A percentile compares a stretch with the other conserved stretches of the same genome.
These are phyloP conservation scores for Anaeramoeba flamelloides DNA, from an alignment of 78 protist genomes.

Conservation along the genomic window DNA sequence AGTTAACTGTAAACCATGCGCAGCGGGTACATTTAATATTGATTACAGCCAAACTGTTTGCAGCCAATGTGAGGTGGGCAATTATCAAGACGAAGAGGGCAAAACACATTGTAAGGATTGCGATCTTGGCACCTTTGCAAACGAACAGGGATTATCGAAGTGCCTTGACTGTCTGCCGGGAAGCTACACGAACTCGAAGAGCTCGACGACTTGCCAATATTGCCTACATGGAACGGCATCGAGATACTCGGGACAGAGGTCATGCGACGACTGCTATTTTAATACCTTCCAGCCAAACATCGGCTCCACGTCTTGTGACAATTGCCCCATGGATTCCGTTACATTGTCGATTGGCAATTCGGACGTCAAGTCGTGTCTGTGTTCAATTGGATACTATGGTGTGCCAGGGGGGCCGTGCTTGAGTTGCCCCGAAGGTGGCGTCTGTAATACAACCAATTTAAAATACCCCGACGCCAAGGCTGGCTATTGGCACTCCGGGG, in stretches of 20 bases:
- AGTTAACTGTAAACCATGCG: not conserved
- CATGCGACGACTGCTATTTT: not conserved
- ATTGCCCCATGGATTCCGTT: not conserved
- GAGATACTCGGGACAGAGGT: not conserved
- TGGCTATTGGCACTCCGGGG: too few relatives aligned
- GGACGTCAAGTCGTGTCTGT: not conserved
- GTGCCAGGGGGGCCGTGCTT: not conserved
- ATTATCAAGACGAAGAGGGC: not conserved
- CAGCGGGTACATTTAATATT: not conserved
- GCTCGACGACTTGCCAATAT: not conserved
- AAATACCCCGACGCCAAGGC: too few relatives aligned
- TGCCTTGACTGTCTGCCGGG: not conserved
- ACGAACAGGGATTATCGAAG: not conserved
- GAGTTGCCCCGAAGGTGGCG: not conserved
- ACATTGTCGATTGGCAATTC: not conserved
- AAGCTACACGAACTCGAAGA: not conserved
- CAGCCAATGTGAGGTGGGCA: not conserved
- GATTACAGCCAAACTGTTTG: not conserved
- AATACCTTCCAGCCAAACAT: not conserved
- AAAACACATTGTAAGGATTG: not conserved
- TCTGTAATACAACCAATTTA: not conserved
- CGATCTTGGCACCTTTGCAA: not conserved
- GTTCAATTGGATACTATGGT: not conserved
- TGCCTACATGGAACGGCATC: not conserved
- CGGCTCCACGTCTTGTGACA: not conserved